Conservation (phyloP, 305 asterid genomes). For the Fraxinus nigra region DNA sequence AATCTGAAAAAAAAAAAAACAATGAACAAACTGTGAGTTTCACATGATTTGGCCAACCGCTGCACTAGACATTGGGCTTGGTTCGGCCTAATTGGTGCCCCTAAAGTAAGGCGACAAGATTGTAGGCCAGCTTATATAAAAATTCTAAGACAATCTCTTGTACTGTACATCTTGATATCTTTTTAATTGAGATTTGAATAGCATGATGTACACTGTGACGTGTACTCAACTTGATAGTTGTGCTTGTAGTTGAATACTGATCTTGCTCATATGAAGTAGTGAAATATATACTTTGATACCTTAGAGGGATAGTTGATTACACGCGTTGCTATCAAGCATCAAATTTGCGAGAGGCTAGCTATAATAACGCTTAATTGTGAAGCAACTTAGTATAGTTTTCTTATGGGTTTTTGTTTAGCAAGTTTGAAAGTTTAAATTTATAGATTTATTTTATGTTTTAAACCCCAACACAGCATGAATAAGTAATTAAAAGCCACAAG, state of each 20-base stretch:
- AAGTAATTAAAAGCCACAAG: no score
- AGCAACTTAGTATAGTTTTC: neutral
- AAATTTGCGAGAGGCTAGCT: neutral
- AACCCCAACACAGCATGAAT: no score
- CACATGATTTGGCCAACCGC: neutral
- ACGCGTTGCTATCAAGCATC: neutral
- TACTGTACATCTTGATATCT: neutral
- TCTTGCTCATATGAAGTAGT: neutral
- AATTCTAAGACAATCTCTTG: neutral
- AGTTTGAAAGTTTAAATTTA: no score
- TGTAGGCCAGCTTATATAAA: neutral
- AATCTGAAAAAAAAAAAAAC: no score
- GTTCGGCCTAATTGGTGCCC: neutral
- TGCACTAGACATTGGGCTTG: neutral
- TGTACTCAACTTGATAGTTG: neutral
- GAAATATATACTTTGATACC: neutral
- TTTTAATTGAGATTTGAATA: neutral
- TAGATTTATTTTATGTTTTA: no score
- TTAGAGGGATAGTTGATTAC: neutral
- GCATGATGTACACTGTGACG: neutral
- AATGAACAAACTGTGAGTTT: neutral
- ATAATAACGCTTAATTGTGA: neutral
- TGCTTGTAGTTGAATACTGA: neutral
- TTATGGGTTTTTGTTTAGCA: neutral
- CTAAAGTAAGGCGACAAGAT: neutral